These are phyloP conservation scores for Phoenix dactylifera DNA, from an alignment of 176 grass and related monocot genomes.

Conservation along the genomic window DNA sequence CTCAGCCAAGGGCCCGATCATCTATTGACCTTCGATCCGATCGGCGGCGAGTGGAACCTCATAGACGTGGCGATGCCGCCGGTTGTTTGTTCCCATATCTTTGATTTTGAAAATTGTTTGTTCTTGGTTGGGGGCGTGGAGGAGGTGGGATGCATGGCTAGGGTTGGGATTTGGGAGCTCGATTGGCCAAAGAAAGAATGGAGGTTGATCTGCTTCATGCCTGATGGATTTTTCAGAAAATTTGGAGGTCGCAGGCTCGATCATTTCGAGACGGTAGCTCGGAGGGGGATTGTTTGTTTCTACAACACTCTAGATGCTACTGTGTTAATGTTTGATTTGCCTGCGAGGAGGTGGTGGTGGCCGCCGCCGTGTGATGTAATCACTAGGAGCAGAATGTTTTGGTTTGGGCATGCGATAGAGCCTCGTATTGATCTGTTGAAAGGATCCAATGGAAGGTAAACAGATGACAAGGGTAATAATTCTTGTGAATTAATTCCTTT, in stretches of 20 bases:
- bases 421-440: no score
- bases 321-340: conserved; percentile 44
- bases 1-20: conserved; percentile 30
- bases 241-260: conserved; percentile 15
- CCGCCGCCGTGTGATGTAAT: conserved; percentile 13
- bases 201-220: conserved; percentile 12
- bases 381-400: not conserved
- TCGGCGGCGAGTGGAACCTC: conserved; percentile 11
- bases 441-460: no score
- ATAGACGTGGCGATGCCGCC: conserved; percentile 23
- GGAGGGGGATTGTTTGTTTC: conserved; percentile 42
- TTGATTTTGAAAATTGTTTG: conserved; percentile 20
- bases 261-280: conserved; percentile 26
- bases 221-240: conserved; percentile 17
- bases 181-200: conserved; percentile 6
- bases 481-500: no score
- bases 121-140: conserved; percentile 41
- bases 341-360: conserved; percentile 11
- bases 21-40: conserved; percentile 30
- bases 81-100: conserved; percentile 22
- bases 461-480: no score
- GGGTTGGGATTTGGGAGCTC: conserved; percentile 28
- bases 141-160: conserved; percentile 9
- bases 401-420: conserved; percentile 57
- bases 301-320: conserved; percentile 29